Conservation (phyloP, 164 flowering plant species). For the Euptelea pleiosperma region DNA sequence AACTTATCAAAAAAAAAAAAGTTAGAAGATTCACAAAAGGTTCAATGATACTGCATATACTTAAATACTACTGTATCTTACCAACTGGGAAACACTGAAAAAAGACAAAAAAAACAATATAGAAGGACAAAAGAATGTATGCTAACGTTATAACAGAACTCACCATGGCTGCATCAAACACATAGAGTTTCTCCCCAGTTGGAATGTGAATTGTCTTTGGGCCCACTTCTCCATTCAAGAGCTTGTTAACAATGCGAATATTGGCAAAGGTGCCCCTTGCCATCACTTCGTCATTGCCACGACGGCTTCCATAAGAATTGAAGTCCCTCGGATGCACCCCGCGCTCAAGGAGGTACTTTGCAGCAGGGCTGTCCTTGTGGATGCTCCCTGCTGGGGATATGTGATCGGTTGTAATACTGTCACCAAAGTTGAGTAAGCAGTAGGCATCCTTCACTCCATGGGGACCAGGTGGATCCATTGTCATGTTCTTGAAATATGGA, state of each 20-base stretch:
- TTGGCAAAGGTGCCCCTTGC: constrained; percentile 87
- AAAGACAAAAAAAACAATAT: no score
- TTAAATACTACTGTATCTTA: no score
- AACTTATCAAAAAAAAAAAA: background rate
- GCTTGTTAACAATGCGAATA: constrained; percentile 77
- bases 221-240: constrained; percentile 80
- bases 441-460: constrained; percentile 80
- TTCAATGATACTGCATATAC: no score
- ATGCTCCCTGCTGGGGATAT: constrained; percentile 88
- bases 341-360: constrained; percentile 64
- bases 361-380: constrained; percentile 82
- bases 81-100: no score
- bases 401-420: constrained; percentile 86
- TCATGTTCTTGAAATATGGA: constrained; percentile 79
- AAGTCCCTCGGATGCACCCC: constrained; percentile 72
- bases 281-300: constrained; percentile 88
- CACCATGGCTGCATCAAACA: constrained; percentile 63
- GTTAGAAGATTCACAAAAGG: background rate
- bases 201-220: constrained; percentile 71
- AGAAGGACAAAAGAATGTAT: background rate
- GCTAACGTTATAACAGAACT: constrained; percentile 14
- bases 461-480: constrained; percentile 78
- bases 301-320: constrained; percentile 84
- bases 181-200: constrained; percentile 38
- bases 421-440: constrained; percentile 77